Percentiles rank a stretch among this genome's conserved stretches.
phyloP scores from a whole-genome alignment of 2,329 filamentous ascomycete genomes.

The Xylaria sp. region DNA sequence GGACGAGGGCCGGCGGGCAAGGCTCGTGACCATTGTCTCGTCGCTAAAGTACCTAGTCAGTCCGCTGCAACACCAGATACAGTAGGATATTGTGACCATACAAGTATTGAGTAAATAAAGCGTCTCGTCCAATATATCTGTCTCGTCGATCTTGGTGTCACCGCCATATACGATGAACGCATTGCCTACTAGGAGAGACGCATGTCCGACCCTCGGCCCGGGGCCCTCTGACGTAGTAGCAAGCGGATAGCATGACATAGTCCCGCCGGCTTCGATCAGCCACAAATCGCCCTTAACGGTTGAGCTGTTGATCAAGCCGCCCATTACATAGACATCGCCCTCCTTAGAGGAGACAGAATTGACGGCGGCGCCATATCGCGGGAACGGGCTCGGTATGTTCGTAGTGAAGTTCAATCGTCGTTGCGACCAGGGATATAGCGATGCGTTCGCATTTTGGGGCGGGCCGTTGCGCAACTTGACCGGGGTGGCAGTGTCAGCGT shows the following conservation, averaged over 20 bases:
- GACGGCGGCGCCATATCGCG: slow-evolving; percentile 94
- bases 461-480: slow-evolving; percentile 54
- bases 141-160: slow-evolving; percentile 95
- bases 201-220: slow-evolving; percentile 90
- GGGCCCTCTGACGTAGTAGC: slow-evolving; percentile 92
- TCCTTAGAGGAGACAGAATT: slow-evolving; percentile 93
- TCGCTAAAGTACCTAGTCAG: slow-evolving; percentile 60
- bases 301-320: slow-evolving; percentile 89
- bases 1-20: slow-evolving; percentile 85
- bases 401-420: slow-evolving; percentile 84
- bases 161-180: slow-evolving; percentile 99
- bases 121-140: slow-evolving; percentile 89
- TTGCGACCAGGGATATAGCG: slow-evolving; percentile 95
- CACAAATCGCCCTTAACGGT: slow-evolving; percentile 97
- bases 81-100: slow-evolving; percentile 53
- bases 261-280: slow-evolving; percentile 92
- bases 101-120: slow-evolving; percentile 96
- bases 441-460: slow-evolving; percentile 64
- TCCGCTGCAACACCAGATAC: background rate
- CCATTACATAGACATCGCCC: slow-evolving; percentile 97
- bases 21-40: slow-evolving; percentile 95
- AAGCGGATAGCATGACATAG: slow-evolving; percentile 88
- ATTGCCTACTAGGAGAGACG: slow-evolving; percentile 93
- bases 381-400: slow-evolving; percentile 83
- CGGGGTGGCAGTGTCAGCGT: slow-evolving; percentile 10